Percentiles rank a stretch among this genome's conserved stretches.
Conservation (phyloP, 2,329 filamentous ascomycete genomes). For the Aspergillus sp. region DNA sequence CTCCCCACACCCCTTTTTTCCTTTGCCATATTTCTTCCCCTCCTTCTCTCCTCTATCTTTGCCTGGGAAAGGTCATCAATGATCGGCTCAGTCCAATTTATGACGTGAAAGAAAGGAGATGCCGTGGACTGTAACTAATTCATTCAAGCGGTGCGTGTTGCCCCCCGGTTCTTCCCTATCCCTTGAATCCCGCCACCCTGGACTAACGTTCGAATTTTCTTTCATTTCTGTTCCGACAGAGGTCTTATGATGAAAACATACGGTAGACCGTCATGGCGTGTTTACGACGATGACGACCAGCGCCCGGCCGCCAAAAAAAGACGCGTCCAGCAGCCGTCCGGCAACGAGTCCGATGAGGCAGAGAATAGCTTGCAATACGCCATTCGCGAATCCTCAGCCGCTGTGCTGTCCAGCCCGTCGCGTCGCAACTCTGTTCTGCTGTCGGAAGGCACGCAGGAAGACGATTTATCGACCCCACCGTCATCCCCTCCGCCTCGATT, state of each 20-base stretch:
- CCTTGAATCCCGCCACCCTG: conserved; percentile 4
- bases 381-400: conserved; percentile 49
- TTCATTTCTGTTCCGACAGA: conserved; percentile 27
- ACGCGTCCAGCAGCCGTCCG: conserved; percentile 36
- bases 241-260: conserved; percentile 53
- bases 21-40: background rate
- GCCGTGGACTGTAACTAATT: conserved; percentile 53
- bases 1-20: background rate
- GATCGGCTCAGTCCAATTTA: conserved; percentile 10
- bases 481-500: conserved; percentile 52
- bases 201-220: conserved; percentile 4
- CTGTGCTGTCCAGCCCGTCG: conserved; percentile 46
- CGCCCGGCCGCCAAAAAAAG: conserved; percentile 45
- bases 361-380: conserved; percentile 49
- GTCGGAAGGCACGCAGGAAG: conserved; percentile 44
- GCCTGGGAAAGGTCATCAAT: conserved; percentile 3
- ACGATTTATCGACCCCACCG: conserved; percentile 50
- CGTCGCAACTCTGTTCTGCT: conserved; percentile 47
- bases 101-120: conserved; percentile 36
- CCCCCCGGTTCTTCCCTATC: conserved; percentile 5
- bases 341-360: conserved; percentile 40
- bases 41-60: background rate
- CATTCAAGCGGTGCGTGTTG: conserved; percentile 46
- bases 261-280: conserved; percentile 48
- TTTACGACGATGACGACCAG: conserved; percentile 48